Base-by-base conservation (phyloP, 148 eudicot species). In the Rhododendron ovatum region DNA sequence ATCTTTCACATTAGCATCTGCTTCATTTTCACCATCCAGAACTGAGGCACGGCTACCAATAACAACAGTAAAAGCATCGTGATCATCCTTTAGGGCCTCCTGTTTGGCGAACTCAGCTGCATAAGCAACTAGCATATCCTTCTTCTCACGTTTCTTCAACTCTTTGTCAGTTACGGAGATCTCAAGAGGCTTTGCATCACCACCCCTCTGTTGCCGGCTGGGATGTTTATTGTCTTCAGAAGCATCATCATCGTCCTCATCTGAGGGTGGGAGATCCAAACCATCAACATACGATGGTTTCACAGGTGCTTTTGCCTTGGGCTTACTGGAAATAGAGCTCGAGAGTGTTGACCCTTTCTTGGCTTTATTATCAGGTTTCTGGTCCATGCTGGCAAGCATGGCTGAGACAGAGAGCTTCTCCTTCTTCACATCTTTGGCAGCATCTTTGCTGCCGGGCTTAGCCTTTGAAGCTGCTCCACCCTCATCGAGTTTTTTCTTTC, bases 1-100 rank as follows among this genome's bases (percentile, higher is more conserved):
- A 73, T 92, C 94, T 81, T 92, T 92, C 84, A 92, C 87, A 79
- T 90, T 90, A 26, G 94, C 94, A 82, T 90, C 92, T 59, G 92
- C 94, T 20, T 90, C 94, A 87, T 88, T 92, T 82, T 89, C 92
- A 24, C 93, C 90, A 35, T 91, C 93, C 20, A 91, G 90, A 51
- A 86, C 90, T 10, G 91, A 85, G 61, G 91, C 91, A 41, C 88
- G 86, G 82, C 89, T 88, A 35, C 93, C 93, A 81, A 91, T 89
- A 57, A 91, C 93, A 48, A 91, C 93, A 9, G 90, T 90, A 73
- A 91, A 91, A 11, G 93, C 93, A 87, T 91, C 93, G 71, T 43
- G 93, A 83, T 91, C 93, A 85, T 91, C 93, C 89, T 79, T 89
- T 26, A 91, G 87, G 20, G 91, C 92, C 87, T 91, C 91, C 26